These are phyloP conservation scores for Coemansia sp. DNA, from an alignment of 192 early-diverging fungal genomes.

Conservation along the genomic window DNA sequence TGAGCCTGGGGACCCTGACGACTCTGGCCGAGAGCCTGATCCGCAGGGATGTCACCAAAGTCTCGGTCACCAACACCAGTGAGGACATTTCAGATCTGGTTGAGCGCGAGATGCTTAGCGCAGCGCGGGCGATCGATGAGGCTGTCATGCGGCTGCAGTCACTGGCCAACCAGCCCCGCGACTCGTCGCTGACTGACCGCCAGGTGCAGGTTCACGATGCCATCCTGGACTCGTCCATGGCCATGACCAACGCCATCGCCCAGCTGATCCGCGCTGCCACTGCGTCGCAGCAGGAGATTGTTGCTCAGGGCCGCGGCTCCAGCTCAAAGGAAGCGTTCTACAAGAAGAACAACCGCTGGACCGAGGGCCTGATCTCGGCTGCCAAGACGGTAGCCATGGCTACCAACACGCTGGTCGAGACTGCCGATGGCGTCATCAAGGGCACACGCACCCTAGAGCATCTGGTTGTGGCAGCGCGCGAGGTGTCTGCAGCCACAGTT, in stretches of 20 bases:
- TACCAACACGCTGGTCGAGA: slow-evolving; percentile 89
- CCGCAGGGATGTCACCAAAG: slow-evolving; percentile 54
- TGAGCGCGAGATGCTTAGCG: slow-evolving; percentile 89
- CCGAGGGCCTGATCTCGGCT: slow-evolving; percentile 95
- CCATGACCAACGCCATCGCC: slow-evolving; percentile 91
- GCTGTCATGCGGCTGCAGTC: slow-evolving; percentile 80
- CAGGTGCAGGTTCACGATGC: slow-evolving; percentile 89
- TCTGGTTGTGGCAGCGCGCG: slow-evolving; percentile 95
- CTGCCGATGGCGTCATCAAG: slow-evolving; percentile 91
- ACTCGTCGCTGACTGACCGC: slow-evolving; percentile 64
- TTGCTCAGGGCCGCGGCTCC: slow-evolving; percentile 82
- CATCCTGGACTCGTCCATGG: slow-evolving; percentile 87
- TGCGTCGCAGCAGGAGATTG: slow-evolving; percentile 96
- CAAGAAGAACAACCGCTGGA: slow-evolving; percentile 99
- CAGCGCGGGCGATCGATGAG: slow-evolving; percentile 89
- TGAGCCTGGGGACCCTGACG: slow-evolving; percentile 69
- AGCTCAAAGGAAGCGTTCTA: slow-evolving; percentile 87
- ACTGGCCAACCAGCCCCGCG: slow-evolving; percentile 74
- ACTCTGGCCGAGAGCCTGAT: slow-evolving; percentile 77
- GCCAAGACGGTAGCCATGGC: slow-evolving; percentile 94
- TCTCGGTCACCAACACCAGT: slow-evolving; percentile 47
- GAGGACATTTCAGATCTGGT: slow-evolving; percentile 90
- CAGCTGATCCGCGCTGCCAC: slow-evolving; percentile 93
- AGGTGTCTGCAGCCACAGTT: slow-evolving; percentile 94
- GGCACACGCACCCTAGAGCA: slow-evolving; percentile 90